Percentiles rank a stretch among this genome's conserved stretches.
These are phyloP conservation scores for Aphanomyces astaci DNA, from an alignment of 352 stramenopile species.

Conservation along the genomic window DNA sequence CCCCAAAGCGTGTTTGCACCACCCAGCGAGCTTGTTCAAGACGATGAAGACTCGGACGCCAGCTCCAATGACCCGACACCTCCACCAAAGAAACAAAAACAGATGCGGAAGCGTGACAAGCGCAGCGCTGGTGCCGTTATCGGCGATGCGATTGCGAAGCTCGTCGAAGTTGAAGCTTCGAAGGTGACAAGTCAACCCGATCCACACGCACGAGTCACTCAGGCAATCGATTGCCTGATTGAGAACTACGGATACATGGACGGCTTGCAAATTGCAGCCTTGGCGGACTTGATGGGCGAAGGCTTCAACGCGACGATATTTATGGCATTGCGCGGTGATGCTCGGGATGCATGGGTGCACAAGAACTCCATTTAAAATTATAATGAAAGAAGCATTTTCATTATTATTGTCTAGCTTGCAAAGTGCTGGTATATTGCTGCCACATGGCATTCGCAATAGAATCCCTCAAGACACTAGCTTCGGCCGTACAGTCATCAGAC, in stretches of 20 bases:
- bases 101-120: not conserved
- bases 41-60: not conserved
- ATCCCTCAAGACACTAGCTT: no score
- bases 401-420: no score
- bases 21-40: not conserved
- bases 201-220: not conserved
- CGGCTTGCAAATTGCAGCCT: not conserved
- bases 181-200: not conserved
- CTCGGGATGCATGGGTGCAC: not conserved
- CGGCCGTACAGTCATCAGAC: no score
- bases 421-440: no score
- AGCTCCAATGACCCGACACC: not conserved
- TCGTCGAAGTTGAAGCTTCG: not conserved
- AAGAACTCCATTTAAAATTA: slow-evolving; percentile 2
- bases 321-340: not conserved
- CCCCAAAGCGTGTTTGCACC: not conserved
- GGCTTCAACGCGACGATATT: slow-evolving; percentile 1
- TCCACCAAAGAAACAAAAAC: slow-evolving; percentile 1
- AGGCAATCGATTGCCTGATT: not conserved
- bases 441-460: no score
- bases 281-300: not conserved
- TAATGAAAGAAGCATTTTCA: not conserved
- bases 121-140: not conserved
- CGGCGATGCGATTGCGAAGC: not conserved
- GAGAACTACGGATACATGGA: not conserved